phyloP scores from a whole-genome alignment of 2,329 filamentous ascomycete genomes.

The Penicillium sp. region DNA sequence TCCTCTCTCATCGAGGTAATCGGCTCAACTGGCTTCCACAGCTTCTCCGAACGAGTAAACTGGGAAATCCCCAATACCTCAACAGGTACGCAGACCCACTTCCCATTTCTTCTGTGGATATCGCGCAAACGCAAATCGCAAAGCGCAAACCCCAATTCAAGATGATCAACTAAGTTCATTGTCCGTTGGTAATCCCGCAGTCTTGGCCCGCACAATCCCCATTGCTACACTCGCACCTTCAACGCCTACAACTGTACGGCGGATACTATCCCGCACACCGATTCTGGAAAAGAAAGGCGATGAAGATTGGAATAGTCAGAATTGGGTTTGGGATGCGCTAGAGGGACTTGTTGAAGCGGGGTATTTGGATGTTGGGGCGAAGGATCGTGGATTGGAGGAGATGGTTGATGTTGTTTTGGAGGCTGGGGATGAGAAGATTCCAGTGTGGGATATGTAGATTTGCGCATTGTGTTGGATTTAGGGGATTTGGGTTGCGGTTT shows the following conservation, averaged over 20 bases:
- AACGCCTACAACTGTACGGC: background rate
- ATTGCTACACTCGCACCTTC: slow-evolving; percentile 6
- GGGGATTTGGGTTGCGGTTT: too few relatives aligned
- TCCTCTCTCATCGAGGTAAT: slow-evolving; percentile 19
- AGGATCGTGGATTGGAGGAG: slow-evolving; percentile 16
- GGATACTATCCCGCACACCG: slow-evolving; percentile 5
- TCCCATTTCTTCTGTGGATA: background rate
- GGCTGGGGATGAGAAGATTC: slow-evolving; percentile 18
- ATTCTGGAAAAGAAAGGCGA: slow-evolving; percentile 2
- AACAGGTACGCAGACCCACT: slow-evolving; percentile 4
- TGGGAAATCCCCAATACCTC: slow-evolving; percentile 4
- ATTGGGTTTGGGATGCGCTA: slow-evolving; percentile 21
- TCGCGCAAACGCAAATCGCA: too few relatives aligned
- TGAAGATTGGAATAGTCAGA: slow-evolving; percentile 24
- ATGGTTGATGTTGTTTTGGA: slow-evolving; percentile 23
- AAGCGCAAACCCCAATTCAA: too few relatives aligned
- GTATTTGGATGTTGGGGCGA: slow-evolving; percentile 8
- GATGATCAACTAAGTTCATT: too few relatives aligned
- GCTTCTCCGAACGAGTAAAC: slow-evolving; percentile 17
- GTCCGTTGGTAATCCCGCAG: slow-evolving; percentile 1
- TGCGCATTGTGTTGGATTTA: too few relatives aligned
- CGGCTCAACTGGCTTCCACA: slow-evolving; percentile 16
- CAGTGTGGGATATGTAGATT: background rate
- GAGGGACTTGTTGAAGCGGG: slow-evolving; percentile 13
- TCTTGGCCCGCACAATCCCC: slow-evolving; percentile 8